These are phyloP conservation scores for Hericium coralloides DNA, from an alignment of 768 basidiomycete genomes.

Conservation along the genomic window DNA sequence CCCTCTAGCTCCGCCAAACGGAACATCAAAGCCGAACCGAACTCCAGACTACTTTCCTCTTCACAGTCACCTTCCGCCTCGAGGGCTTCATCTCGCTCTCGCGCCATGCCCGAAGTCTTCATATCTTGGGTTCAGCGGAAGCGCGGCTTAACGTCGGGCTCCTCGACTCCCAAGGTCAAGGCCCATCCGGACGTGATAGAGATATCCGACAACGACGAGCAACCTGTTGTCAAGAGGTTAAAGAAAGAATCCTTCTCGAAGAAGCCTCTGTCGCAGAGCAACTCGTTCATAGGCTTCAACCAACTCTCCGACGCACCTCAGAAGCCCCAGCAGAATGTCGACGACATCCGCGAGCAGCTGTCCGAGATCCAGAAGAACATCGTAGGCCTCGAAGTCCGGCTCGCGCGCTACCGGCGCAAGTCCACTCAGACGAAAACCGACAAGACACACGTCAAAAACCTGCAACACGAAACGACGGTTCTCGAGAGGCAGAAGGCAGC, in stretches of 20 bases:
- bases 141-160: background rate
- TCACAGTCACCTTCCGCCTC: too few relatives aligned
- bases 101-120: too few relatives aligned
- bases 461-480: background rate
- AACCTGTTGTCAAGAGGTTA: background rate
- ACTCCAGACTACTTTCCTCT: too few relatives aligned
- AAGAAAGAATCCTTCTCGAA: background rate
- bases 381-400: background rate
- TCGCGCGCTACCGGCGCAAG: slow-evolving; percentile 3
- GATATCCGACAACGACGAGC: background rate
- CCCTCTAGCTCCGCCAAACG: too few relatives aligned
- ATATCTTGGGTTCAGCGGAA: background rate
- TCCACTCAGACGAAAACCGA: slow-evolving; percentile 16
- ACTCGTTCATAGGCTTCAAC: background rate
- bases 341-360: slow-evolving; percentile 8
- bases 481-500: background rate
- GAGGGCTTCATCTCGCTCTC: too few relatives aligned
- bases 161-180: background rate
- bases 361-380: slow-evolving; percentile 6
- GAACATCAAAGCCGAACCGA: too few relatives aligned
- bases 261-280: background rate
- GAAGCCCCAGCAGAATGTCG: background rate
- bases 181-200: background rate
- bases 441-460: slow-evolving; percentile 10
- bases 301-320: background rate